phyloP scores from a whole-genome alignment of 768 basidiomycete species.

The Tulasnella calospora region DNA sequence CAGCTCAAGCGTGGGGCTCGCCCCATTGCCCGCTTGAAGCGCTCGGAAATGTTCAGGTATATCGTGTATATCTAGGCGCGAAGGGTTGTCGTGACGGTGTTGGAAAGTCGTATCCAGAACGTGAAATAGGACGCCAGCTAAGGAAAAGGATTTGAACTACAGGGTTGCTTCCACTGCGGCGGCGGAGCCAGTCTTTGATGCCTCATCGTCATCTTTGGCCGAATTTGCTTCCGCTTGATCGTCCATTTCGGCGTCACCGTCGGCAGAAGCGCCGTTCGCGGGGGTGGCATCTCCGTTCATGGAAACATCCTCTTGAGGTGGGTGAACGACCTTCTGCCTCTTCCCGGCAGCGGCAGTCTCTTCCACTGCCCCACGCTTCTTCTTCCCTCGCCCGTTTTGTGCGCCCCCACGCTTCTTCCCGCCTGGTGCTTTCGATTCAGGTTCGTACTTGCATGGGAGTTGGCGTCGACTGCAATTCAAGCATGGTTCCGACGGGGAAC shows the following conservation, averaged over 20 bases:
- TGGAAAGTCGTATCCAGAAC: background rate
- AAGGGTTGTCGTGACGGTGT: background rate
- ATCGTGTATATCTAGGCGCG: background rate
- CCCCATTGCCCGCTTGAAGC: background rate
- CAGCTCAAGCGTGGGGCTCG: background rate
- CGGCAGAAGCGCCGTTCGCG: background rate
- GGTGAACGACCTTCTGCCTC: background rate
- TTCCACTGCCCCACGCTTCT: background rate
- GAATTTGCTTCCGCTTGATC: background rate
- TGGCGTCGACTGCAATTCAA: slow-evolving; percentile 1
- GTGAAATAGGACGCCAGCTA: background rate
- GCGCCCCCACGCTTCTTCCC: background rate
- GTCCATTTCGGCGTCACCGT: background rate
- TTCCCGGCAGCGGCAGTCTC: slow-evolving; percentile 13
- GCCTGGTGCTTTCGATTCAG: background rate
- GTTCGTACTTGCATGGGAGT: slow-evolving; percentile 1
- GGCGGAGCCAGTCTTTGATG: background rate
- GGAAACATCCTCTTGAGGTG: background rate
- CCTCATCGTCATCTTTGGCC: background rate
- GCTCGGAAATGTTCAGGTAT: background rate
- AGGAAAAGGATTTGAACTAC: background rate
- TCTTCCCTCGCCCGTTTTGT: slow-evolving; percentile 1
- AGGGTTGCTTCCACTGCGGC: background rate
- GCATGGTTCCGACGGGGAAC: background rate
- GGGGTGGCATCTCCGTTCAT: background rate